These are phyloP conservation scores for Rhodotorula sp. DNA, from an alignment of 1,284 basidiomycete genomes.

Conservation along the genomic window DNA sequence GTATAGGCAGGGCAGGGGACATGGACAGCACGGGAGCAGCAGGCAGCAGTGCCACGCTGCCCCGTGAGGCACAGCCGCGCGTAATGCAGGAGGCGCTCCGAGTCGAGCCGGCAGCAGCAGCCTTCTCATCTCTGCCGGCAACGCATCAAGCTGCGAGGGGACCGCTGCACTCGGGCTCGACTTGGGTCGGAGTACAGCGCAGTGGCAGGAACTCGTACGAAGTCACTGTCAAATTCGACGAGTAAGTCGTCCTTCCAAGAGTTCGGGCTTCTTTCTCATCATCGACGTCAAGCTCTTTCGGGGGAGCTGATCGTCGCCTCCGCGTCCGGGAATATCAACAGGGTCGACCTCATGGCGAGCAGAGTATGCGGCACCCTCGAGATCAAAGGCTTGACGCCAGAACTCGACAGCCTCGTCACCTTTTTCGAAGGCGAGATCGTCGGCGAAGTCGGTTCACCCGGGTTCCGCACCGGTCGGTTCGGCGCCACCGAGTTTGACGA, in stretches of 20 bases:
- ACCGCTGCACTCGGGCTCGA: constrained; percentile 32
- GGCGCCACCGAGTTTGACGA: constrained; percentile 84
- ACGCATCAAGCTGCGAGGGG: constrained; percentile 6
- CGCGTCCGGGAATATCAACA: neutral
- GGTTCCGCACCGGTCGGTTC: constrained; percentile 79
- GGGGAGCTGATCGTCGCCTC: neutral
- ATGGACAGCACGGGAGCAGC: neutral
- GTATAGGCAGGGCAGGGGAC: too few species aligned
- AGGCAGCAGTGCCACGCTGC: neutral
- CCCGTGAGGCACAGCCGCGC: neutral
- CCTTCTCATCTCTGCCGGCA: constrained; percentile 6
- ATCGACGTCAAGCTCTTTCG: neutral
- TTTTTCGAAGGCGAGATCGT: constrained; percentile 89
- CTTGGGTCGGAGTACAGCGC: constrained; percentile 33
- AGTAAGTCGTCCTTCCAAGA: constrained; percentile 54
- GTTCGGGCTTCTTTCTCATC: neutral
- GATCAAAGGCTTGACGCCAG: constrained; percentile 82
- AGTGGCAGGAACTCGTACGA: constrained; percentile 75
- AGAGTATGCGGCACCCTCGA: constrained; percentile 82
- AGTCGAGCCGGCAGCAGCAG: neutral
- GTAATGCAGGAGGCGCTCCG: neutral
- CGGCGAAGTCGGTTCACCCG: constrained; percentile 66
- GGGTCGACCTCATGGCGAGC: constrained; percentile 72
- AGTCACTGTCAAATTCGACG: constrained; percentile 75
- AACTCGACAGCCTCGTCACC: constrained; percentile 85